A percentile compares a stretch with the other conserved stretches of the same genome.
phyloP scores from a whole-genome alignment of 306 rosid genomes.

The Hippophae tibetana region DNA sequence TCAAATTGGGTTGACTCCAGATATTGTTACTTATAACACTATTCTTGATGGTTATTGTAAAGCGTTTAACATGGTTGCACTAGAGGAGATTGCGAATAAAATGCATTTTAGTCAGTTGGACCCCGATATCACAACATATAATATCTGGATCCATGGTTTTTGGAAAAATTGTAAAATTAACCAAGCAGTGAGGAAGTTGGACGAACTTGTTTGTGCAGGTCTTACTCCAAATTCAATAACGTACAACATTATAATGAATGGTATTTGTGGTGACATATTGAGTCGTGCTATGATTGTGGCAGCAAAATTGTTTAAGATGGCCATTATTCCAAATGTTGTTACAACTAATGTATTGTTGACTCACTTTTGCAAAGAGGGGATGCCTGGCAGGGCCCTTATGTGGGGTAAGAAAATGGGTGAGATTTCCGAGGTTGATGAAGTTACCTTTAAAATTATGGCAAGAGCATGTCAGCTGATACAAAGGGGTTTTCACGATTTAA shows the following conservation, averaged over 20 bases:
- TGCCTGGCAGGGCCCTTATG: constrained; percentile 59
- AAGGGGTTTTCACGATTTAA: constrained; percentile 27
- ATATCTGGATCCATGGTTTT: constrained; percentile 49
- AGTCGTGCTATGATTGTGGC: constrained; percentile 57
- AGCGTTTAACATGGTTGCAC: constrained; percentile 52
- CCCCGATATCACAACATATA: constrained; percentile 66
- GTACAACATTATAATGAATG: constrained; percentile 55
- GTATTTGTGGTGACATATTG: constrained; percentile 47
- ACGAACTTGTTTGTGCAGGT: constrained; percentile 55
- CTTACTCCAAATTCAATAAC: constrained; percentile 54
- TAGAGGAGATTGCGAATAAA: constrained; percentile 40
- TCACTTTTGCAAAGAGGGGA: constrained; percentile 67
- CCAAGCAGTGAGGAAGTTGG: constrained; percentile 41
- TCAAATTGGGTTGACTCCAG: constrained; percentile 45
- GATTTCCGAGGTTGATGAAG: constrained; percentile 42
- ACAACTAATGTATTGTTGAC: constrained; percentile 55
- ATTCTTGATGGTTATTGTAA: constrained; percentile 62
- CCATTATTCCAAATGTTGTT: constrained; percentile 49
- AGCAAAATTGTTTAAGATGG: constrained; percentile 70
- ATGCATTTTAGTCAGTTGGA: constrained; percentile 47
- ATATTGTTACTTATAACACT: constrained; percentile 57
- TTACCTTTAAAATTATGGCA: constrained; percentile 41
- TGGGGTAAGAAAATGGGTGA: constrained; percentile 69
- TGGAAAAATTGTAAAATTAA: constrained; percentile 41
- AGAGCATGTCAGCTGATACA: constrained; percentile 32